Percentiles rank a stretch among this genome's conserved stretches.
These are phyloP conservation scores for Adenanthera pavonina DNA, from an alignment of 306 rosid genomes.

Conservation along the genomic window DNA sequence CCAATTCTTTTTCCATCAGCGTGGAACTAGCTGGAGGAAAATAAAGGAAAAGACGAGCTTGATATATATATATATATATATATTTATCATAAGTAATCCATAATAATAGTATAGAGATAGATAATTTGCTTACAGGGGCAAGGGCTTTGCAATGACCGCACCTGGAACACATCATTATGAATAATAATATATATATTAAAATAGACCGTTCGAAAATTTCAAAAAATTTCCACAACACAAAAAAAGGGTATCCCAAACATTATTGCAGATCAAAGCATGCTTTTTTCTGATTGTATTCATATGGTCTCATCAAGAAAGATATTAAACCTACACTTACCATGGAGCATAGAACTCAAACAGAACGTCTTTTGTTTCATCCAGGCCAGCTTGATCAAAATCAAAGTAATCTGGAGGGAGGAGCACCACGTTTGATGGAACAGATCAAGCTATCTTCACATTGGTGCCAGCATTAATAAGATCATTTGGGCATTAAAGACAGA, in stretches of 20 bases:
- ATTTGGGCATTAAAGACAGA: conserved; percentile 32
- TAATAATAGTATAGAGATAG: conserved; percentile 17
- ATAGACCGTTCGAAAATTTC: conserved; percentile 10
- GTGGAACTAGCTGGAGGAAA: too few species aligned
- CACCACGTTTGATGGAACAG: conserved; percentile 69
- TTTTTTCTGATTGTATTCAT: background rate
- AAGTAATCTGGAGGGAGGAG: conserved; percentile 68
- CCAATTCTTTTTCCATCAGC: too few species aligned
- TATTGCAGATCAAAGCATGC: too few species aligned
- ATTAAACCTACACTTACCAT: conserved; percentile 59
- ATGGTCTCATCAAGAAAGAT: background rate
- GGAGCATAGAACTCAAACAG: conserved; percentile 96
- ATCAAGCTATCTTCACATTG: conserved; percentile 80
- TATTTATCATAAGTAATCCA: too few species aligned
- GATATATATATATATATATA: too few species aligned
- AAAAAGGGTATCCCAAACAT: background rate
- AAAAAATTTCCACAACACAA: background rate
- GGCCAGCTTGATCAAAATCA: conserved; percentile 68
- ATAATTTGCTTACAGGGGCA: conserved; percentile 75
- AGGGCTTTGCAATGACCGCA: conserved; percentile 96
- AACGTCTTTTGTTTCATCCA: conserved; percentile 83
- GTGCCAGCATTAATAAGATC: conserved; percentile 63
- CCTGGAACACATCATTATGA: conserved; percentile 55
- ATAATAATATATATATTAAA: conserved; percentile 12
- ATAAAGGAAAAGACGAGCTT: too few species aligned